phyloP scores from a whole-genome alignment of 2,329 filamentous ascomycete genomes.

The Gnomoniopsis smithogilvyi region DNA sequence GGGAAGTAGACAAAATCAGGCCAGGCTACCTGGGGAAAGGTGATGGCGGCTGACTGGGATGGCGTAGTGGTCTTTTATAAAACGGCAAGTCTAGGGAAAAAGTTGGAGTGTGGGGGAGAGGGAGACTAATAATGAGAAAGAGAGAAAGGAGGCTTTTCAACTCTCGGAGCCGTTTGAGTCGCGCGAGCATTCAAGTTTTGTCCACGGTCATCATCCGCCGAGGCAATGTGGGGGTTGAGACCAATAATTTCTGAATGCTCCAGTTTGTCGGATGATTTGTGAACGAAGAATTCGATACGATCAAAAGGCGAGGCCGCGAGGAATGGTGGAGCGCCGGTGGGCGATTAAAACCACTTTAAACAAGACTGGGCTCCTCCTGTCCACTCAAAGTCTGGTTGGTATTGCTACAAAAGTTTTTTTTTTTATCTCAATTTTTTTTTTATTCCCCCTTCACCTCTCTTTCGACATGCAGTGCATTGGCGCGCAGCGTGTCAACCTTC shows the following conservation, averaged over 20 bases:
- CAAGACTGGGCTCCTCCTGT: background rate
- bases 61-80: background rate
- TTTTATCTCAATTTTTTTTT: background rate
- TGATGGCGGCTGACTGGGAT: background rate
- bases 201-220: background rate
- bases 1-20: too few species aligned
- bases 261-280: background rate
- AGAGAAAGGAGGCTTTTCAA: constrained; percentile 1
- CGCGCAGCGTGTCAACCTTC: background rate
- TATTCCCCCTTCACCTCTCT: too few species aligned
- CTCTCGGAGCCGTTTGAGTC: background rate
- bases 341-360: background rate
- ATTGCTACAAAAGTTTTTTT: too few species aligned
- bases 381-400: too few species aligned
- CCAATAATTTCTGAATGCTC: background rate
- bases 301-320: constrained; percentile 5
- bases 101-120: background rate
- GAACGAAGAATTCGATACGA: background rate
- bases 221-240: constrained; percentile 8
- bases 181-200: background rate
- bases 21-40: too few species aligned
- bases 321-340: background rate
- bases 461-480: too few species aligned
- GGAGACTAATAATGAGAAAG: background rate
- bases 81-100: background rate